A percentile compares a stretch with the other conserved stretches of the same genome.
Evolutionary conservation across 1,284 basidiomycete species (phyloP).

Genomic region (Pascua sp.): DNA sequence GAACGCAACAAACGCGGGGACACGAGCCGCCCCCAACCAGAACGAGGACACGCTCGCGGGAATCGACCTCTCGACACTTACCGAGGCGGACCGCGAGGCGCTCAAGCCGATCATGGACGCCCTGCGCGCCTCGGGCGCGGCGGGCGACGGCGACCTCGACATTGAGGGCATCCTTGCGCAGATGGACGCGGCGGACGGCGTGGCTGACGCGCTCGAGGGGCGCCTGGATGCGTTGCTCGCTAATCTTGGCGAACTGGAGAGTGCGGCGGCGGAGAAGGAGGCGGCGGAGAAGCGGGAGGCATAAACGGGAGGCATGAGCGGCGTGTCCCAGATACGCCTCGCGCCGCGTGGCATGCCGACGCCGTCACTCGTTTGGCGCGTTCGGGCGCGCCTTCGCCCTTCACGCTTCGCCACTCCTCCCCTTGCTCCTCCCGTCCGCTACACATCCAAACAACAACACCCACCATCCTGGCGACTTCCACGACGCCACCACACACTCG

Average conservation of each 20-base stretch:
- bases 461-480: neutral
- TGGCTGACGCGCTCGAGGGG: slow-evolving; percentile 46
- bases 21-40: neutral
- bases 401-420: neutral
- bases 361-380: neutral
- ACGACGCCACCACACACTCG: neutral
- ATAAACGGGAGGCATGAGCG: too few relatives aligned
- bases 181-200: slow-evolving; percentile 45
- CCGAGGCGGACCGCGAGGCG: slow-evolving; percentile 20
- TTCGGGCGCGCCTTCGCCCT: neutral
- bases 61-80: slow-evolving; percentile 27
- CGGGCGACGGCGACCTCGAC: slow-evolving; percentile 24
- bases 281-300: neutral
- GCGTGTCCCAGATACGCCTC: too few relatives aligned
- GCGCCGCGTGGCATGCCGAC: too few relatives aligned
- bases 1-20: neutral
- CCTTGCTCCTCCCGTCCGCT: neutral
- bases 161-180: slow-evolving; percentile 40
- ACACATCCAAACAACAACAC: neutral
- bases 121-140: slow-evolving; percentile 14
- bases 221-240: slow-evolving; percentile 43
- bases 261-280: slow-evolving; percentile 45
- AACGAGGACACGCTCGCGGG: slow-evolving; percentile 7
- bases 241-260: slow-evolving; percentile 34
- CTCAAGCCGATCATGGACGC: slow-evolving; percentile 30